Evolutionary conservation across 2,329 filamentous ascomycete species (phyloP).

Genomic region (Gremmenia infestans): DNA sequence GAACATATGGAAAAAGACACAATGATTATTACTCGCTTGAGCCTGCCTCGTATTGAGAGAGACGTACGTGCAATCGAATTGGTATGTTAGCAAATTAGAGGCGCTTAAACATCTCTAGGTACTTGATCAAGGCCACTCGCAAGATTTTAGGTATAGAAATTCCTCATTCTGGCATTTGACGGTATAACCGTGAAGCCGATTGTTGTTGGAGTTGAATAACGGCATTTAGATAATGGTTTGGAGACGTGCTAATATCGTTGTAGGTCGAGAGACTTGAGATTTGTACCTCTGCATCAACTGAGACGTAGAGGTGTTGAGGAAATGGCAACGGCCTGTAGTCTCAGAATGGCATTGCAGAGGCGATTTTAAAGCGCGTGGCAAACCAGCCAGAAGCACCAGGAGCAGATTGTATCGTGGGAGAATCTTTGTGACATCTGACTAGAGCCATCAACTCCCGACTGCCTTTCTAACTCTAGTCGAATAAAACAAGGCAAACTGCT

Average conservation of each 20-base stretch:
- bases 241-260: background rate
- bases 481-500: background rate
- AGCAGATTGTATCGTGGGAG: background rate
- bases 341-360: background rate
- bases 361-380: background rate
- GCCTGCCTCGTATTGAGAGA: conserved; percentile 12
- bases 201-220: background rate
- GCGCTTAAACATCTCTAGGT: conserved; percentile 1
- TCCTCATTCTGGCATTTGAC: conserved; percentile 9
- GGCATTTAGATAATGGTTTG: background rate
- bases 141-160: conserved; percentile 12
- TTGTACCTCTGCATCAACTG: background rate
- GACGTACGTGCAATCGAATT: conserved; percentile 11
- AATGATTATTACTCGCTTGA: conserved; percentile 7
- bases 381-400: background rate
- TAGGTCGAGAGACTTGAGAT: background rate
- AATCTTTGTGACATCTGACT: background rate
- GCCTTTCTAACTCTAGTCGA: background rate
- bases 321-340: background rate
- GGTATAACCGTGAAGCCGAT: background rate
- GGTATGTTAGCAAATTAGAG: conserved; percentile 8
- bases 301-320: background rate
- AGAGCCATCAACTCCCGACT: background rate
- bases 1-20: conserved; percentile 11
- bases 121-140: background rate